Base-by-base conservation (phyloP, 208 protist species). In the Acanthamoeba royreba region DNA sequence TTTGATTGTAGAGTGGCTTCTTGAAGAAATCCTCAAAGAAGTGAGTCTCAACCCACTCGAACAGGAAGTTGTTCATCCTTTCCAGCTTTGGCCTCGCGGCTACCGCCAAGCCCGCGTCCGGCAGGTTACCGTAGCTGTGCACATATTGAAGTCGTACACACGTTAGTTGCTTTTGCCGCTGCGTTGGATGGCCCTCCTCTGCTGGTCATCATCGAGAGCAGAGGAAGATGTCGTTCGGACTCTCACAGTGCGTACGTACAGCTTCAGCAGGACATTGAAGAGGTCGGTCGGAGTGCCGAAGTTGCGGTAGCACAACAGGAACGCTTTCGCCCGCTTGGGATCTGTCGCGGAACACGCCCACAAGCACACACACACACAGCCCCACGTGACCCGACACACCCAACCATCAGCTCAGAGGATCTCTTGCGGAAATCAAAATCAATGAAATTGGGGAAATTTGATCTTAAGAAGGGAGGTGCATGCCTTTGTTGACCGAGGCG, bases 21-120 rank as follows among this genome's bases (percentile, higher is more conserved):
- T 90, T 90, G 52, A 72, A 90, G 53, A 90, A 90, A 52, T 90
- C 83, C 40, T 43, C 53, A 42, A 90, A 90, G 52, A 90, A 90
- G 52, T 90, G 33, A 52, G 2, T 90, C 31, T 90, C 83, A 5
- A 90, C 83, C 83, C 83, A 90, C n/a, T 90, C 83, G 35, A 69
- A 90, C 17, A 90, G 25, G 52, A 90, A 90, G 11, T n/a, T 52
- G 31, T 72, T 90, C 31, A 90, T 17, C 52, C 83, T 90, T 22
- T 61, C 9, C 49, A 55, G 49, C 49, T 55, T 55, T 19, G 19
- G 49, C 13, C 49, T 55, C 49, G 49, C 49, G 49, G 9, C 13
- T 55, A 55, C 13, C n/a, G n/a, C n/a, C n/a, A n/a, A n/a, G n/a
- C n/a, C n/a, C n/a, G n/a, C n/a, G n/a, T n/a, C n/a, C n/a, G n/a